These are phyloP conservation scores for Nannizzia gypsea DNA, from an alignment of 2,329 filamentous ascomycete genomes.

Conservation along the genomic window DNA sequence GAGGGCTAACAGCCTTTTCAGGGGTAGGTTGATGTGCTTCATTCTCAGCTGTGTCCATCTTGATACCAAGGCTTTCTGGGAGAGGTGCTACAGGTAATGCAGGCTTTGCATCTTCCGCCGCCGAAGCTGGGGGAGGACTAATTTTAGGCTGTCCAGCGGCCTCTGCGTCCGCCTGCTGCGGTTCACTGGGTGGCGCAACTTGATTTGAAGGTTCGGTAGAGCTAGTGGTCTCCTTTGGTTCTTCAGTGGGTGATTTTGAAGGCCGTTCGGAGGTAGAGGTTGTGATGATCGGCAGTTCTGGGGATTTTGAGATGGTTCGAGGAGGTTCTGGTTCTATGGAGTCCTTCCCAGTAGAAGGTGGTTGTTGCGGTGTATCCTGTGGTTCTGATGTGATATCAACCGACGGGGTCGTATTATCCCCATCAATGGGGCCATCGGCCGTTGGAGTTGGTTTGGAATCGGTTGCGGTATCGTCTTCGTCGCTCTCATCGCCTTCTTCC, in stretches of 20 bases:
- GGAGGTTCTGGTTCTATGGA: not conserved
- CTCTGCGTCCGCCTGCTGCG: not conserved
- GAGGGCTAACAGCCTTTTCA: not conserved
- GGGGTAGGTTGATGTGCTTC: not conserved
- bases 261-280: not conserved
- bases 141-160: not conserved
- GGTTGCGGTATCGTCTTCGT: constrained; percentile 40
- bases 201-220: not conserved
- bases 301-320: not conserved
- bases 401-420: not conserved
- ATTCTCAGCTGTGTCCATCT: not conserved
- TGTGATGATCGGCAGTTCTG: constrained; percentile 1
- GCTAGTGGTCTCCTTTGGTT: constrained; percentile 9
- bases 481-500: constrained; percentile 39
- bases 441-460: constrained; percentile 33
- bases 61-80: not conserved
- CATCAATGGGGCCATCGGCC: constrained; percentile 12
- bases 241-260: not conserved
- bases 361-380: not conserved
- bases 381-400: not conserved
- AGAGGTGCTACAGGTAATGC: not conserved
- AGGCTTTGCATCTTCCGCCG: not conserved
- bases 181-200: not conserved
- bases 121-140: not conserved
- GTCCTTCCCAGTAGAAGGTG: not conserved